These are phyloP conservation scores for Mucor plumbeus DNA, from an alignment of 371 early-diverging fungal species.

Conservation along the genomic window DNA sequence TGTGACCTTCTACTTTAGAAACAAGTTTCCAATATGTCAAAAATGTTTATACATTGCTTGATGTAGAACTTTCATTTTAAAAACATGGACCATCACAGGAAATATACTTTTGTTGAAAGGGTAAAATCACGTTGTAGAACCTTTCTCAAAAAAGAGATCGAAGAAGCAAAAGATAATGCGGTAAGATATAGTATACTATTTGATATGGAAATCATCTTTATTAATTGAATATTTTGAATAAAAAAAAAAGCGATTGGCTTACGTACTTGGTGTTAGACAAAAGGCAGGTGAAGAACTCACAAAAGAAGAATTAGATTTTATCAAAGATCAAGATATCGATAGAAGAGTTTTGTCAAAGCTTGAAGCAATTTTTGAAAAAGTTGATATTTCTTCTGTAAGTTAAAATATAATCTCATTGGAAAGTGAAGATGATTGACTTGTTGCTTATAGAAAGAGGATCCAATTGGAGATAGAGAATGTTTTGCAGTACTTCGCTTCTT, in stretches of 20 bases:
- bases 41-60: neutral
- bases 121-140: neutral
- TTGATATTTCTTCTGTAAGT: no score
- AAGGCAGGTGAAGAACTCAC: neutral
- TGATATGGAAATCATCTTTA: no score
- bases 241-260: constrained; percentile 17
- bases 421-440: no score
- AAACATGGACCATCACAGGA: neutral
- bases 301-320: neutral
- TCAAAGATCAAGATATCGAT: constrained; percentile 12
- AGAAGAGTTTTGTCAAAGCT: constrained; percentile 6
- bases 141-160: constrained; percentile 1
- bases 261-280: neutral
- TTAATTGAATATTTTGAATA: no score
- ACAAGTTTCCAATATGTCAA: neutral
- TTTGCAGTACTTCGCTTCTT: constrained; percentile 19
- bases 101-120: neutral
- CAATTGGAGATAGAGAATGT: neutral
- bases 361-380: neutral
- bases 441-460: no score
- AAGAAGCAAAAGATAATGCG: constrained; percentile 14
- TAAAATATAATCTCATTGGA: no score
- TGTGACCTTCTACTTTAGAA: neutral
- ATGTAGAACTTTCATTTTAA: no score
- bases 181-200: neutral